Percentiles rank a stretch among this genome's conserved stretches.
phyloP scores from a whole-genome alignment of 768 basidiomycete species.

The Mycena crocata region DNA sequence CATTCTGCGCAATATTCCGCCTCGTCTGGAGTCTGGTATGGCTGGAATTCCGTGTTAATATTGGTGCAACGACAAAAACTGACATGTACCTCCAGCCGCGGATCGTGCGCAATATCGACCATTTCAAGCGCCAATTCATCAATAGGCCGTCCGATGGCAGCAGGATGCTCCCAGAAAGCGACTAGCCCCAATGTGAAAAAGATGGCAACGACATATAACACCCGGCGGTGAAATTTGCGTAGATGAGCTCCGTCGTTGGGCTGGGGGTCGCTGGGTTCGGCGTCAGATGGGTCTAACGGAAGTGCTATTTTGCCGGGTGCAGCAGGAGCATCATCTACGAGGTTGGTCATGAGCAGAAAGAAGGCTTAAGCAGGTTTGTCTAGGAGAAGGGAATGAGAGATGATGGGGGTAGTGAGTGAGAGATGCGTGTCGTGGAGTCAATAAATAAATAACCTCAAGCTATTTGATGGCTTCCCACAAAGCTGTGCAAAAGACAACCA shows the following conservation, averaged over 20 bases:
- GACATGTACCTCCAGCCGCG: conserved; percentile 10
- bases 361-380: not conserved
- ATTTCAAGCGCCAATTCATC: not conserved
- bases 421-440: not conserved
- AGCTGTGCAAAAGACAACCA: too few species aligned
- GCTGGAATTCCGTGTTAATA: not conserved
- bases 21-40: conserved; percentile 18
- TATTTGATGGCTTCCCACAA: too few species aligned
- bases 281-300: not conserved
- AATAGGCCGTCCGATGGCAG: not conserved
- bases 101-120: conserved; percentile 6
- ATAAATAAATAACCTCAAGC: too few species aligned
- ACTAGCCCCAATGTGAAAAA: not conserved
- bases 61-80: too few species aligned
- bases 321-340: not conserved
- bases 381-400: too few species aligned
- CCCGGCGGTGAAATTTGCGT: not conserved
- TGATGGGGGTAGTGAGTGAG: not conserved
- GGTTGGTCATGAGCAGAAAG: not conserved
- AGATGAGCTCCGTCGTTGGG: not conserved
- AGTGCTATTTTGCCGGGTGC: not conserved
- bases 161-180: not conserved
- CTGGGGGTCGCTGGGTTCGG: not conserved
- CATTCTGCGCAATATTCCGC: conserved; percentile 18
- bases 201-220: not conserved